Conservation (phyloP, 306 rosid species). For the Erythrophleum fordii region DNA sequence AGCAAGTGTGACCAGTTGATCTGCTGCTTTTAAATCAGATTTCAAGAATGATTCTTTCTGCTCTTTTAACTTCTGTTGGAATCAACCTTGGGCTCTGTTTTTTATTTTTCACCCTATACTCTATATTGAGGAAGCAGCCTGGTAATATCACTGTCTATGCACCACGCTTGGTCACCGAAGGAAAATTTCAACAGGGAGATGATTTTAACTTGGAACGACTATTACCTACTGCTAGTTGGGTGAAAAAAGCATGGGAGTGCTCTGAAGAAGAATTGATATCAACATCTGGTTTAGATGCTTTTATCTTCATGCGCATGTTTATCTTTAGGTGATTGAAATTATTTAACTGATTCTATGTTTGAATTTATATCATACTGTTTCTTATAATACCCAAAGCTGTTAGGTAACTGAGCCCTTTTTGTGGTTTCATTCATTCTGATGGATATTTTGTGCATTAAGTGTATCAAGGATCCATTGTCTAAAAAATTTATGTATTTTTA, state of each 20-base stretch:
- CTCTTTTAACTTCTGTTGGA: conserved; percentile 80
- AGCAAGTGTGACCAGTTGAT: conserved; percentile 23
- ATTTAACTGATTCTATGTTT: conserved; percentile 13
- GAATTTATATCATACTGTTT: conserved; percentile 18
- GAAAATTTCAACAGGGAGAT: conserved; percentile 42
- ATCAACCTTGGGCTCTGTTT: conserved; percentile 83
- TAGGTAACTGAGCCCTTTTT: not conserved
- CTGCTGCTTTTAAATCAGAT: conserved; percentile 37
- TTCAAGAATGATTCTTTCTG: conserved; percentile 70
- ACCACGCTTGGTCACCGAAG: conserved; percentile 67
- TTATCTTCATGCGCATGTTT: conserved; percentile 77
- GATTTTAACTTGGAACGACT: conserved; percentile 70
- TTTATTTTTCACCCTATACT: conserved; percentile 72
- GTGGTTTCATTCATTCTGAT: conserved; percentile 21
- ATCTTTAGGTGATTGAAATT: conserved; percentile 62
- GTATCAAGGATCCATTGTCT: not conserved
- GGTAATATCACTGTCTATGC: conserved; percentile 61
- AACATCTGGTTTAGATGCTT: conserved; percentile 70
- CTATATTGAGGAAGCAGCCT: conserved; percentile 79
- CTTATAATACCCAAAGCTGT: not conserved
- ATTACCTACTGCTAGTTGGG: conserved; percentile 82
- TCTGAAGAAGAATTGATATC: conserved; percentile 70
- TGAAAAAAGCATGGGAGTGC: conserved; percentile 74
- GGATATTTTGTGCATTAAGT: conserved; percentile 3
- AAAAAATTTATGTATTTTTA: not conserved